phyloP scores from a whole-genome alignment of 1,139 yeast species.

The Ogataea hybrid region DNA sequence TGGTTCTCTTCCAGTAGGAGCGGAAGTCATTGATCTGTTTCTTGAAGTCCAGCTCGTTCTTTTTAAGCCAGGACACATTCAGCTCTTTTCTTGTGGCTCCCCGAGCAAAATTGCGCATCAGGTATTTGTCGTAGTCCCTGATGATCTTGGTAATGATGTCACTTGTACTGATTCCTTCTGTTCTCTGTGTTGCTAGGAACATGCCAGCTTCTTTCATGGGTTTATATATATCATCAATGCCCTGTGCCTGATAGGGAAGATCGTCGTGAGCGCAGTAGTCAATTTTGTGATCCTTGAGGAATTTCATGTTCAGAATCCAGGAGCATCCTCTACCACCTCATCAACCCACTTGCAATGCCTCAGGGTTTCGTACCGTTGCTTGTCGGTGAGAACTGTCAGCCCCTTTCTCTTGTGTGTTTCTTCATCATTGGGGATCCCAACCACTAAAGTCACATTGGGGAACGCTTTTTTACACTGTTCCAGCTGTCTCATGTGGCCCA shows the following conservation, averaged over 20 bases:
- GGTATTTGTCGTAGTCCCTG: constrained; percentile 91
- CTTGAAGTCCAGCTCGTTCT: constrained; percentile 90
- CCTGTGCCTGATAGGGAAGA: constrained; percentile 86
- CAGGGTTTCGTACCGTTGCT: constrained; percentile 85
- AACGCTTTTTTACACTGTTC: constrained; percentile 97
- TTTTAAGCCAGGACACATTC: constrained; percentile 95
- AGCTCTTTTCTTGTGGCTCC: constrained; percentile 96
- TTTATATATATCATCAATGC: constrained; percentile 84
- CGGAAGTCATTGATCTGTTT: constrained; percentile 88
- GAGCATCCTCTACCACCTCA: constrained; percentile 91
- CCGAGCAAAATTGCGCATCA: constrained; percentile 95
- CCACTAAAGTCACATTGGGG: constrained; percentile 77
- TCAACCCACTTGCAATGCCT: constrained; percentile 96
- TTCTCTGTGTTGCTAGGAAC: constrained; percentile 92
- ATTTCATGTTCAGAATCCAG: constrained; percentile 89
- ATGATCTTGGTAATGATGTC: constrained; percentile 94
- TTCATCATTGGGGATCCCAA: constrained; percentile 88
- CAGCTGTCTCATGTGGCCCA: constrained; percentile 96
- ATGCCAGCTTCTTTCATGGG: constrained; percentile 89
- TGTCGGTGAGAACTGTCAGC: constrained; percentile 82
- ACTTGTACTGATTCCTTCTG: constrained; percentile 94
- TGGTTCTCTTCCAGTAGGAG: constrained; percentile 76
- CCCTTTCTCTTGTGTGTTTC: constrained; percentile 94
- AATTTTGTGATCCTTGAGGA: constrained; percentile 71
- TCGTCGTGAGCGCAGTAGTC: constrained; percentile 99